Percentiles rank a stretch among this genome's conserved stretches.
Evolutionary conservation across 2,329 filamentous ascomycete genomes (phyloP).

Genomic region (Monilinia vaccinii-corymbosi): DNA sequence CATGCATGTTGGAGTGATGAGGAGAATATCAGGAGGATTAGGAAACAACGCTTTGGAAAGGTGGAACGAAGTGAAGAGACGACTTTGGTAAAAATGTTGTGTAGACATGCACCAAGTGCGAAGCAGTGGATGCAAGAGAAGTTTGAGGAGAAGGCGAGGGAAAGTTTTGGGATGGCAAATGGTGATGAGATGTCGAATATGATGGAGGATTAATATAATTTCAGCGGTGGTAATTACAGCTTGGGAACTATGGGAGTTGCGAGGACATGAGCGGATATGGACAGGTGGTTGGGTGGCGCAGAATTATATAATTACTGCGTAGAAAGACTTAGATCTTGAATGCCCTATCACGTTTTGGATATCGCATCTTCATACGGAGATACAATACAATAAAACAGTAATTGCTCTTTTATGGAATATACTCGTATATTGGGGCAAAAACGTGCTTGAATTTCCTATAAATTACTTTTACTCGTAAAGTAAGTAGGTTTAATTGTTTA

Average conservation of each 20-base stretch:
- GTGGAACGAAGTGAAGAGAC: conserved; percentile 43
- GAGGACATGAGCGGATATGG: not conserved
- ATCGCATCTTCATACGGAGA: no score
- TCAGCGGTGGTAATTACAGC: not conserved
- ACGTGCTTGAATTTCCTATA: no score
- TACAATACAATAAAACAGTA: no score
- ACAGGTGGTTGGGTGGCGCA: not conserved
- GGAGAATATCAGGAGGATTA: conserved; percentile 49
- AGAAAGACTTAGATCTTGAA: no score
- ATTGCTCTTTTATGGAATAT: no score
- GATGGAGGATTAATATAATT: not conserved
- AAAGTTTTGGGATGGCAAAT: conserved; percentile 13
- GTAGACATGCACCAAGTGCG: conserved; percentile 42
- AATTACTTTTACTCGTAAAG: no score
- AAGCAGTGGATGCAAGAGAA: conserved; percentile 39
- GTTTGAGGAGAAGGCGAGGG: conserved; percentile 11
- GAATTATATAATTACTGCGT: no score
- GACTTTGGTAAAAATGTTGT: conserved; percentile 49
- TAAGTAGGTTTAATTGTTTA: no score
- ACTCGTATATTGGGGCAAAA: no score
- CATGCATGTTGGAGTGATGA: conserved; percentile 69
- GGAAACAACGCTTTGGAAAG: conserved; percentile 51
- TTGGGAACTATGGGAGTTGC: not conserved
- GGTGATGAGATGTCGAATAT: not conserved
- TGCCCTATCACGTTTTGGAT: no score